Percentiles rank a stretch among this genome's conserved stretches.
phyloP scores from a whole-genome alignment of 1,284 basidiomycete species.

The Stereum hirsutum region DNA sequence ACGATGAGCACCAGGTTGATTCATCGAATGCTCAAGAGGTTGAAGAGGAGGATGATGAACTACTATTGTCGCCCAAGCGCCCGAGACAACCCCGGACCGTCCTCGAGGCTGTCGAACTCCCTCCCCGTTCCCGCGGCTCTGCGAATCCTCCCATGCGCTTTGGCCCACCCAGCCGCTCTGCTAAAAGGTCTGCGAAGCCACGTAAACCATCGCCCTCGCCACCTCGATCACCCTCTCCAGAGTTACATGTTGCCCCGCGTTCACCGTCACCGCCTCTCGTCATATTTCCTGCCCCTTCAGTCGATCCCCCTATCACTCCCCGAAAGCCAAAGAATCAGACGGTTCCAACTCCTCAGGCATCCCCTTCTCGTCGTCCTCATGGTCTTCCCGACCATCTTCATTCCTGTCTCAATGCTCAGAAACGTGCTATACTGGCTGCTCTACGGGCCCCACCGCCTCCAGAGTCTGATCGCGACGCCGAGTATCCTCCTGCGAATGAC shows the following conservation, averaged over 20 bases:
- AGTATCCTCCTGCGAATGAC: conserved; percentile 35
- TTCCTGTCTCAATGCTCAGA: conserved; percentile 42
- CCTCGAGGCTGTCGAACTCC: conserved; percentile 9
- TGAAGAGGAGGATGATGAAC: conserved; percentile 20
- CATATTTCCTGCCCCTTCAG: conserved; percentile 11
- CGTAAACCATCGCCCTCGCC: not conserved
- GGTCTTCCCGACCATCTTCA: conserved; percentile 29
- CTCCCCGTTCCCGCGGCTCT: conserved; percentile 7
- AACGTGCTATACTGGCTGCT: conserved; percentile 43
- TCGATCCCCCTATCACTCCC: conserved; percentile 13
- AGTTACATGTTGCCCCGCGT: no score
- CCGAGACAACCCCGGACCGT: conserved; percentile 19
- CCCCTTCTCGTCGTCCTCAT: conserved; percentile 15
- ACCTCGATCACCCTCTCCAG: no score
- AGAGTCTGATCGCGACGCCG: conserved; percentile 17
- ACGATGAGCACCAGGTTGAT: not conserved
- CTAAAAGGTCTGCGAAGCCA: not conserved
- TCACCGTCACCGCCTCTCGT: not conserved
- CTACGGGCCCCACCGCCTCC: conserved; percentile 26
- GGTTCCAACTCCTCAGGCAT: conserved; percentile 10
- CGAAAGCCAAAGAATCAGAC: conserved; percentile 19
- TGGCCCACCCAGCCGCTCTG: not conserved
- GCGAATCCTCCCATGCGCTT: conserved; percentile 11
- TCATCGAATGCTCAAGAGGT: conserved; percentile 1
- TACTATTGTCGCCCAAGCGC: conserved; percentile 21